A percentile compares a stretch with the other conserved stretches of the same genome.
These are phyloP conservation scores for Phialocephala sp. DNA, from an alignment of 2,329 filamentous ascomycete species.

Conservation along the genomic window DNA sequence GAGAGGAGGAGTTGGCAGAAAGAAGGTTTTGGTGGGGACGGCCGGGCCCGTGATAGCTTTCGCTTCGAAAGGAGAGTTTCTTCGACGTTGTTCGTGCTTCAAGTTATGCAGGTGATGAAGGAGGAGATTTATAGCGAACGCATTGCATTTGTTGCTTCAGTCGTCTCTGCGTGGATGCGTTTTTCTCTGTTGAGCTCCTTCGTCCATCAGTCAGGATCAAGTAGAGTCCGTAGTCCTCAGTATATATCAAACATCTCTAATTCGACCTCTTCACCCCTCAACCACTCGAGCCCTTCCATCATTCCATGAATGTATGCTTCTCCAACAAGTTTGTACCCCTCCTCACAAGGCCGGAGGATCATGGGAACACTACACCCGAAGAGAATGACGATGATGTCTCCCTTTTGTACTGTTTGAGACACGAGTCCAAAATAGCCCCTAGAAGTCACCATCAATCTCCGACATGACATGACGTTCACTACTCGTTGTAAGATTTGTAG, in stretches of 20 bases:
- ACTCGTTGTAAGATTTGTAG: background rate
- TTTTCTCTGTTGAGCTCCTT: too few relatives aligned
- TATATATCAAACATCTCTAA: background rate
- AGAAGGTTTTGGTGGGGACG: background rate
- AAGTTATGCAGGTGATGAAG: background rate
- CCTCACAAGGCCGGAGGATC: conserved; percentile 16
- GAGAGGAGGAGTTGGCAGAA: background rate
- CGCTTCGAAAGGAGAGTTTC: background rate
- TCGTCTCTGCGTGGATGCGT: background rate
- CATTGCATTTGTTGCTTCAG: background rate
- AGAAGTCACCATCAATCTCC: background rate
- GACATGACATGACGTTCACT: background rate
- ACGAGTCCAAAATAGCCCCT: background rate
- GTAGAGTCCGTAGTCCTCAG: too few relatives aligned
- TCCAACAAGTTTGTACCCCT: conserved; percentile 16
- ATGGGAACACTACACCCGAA: conserved; percentile 19
- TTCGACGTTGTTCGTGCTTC: background rate
- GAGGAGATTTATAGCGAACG: background rate
- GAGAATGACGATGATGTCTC: conserved; percentile 20
- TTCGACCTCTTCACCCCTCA: background rate
- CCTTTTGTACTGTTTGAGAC: background rate
- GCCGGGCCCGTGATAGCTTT: background rate
- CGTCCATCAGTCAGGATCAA: too few relatives aligned
- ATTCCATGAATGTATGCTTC: conserved; percentile 24
- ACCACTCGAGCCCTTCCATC: conserved; percentile 18